Evolutionary conservation across 148 eudicot species (phyloP), one percentile per base, ranked within the genome.

Genomic region (Mesembryanthemum crystallinum): DNA sequence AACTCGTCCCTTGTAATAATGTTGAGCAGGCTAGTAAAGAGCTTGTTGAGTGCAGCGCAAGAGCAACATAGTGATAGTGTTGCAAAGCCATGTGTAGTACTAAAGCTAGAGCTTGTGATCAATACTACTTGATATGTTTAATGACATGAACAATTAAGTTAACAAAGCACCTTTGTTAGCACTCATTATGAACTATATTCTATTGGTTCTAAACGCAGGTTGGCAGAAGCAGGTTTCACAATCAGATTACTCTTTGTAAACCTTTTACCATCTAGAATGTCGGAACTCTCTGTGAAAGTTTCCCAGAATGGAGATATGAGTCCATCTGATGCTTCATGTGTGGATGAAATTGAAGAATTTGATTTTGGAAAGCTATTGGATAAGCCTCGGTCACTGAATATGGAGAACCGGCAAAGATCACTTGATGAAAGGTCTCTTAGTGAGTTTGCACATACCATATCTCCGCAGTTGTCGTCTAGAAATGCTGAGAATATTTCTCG

Each of bases 361-460:
- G 93, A 90, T 83, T 85, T 95, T 8, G 88, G 88, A 20, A 92
- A 82, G 80, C 72, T 94, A 37, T 73, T 76, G 5, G 86, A 86
- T 66, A 83, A 72, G 81, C 96, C 91, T 1, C 85, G 91, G 54
- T 37, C 73, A 14, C 67, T 92, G 80, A 90, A 79, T 42, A 78
- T 88, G 66, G 97, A 90, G 23, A 88, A 83, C 27, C 85, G 97
- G 69, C 90, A 95, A 79, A 83, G 87, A 82, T 95, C 98, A 39
- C 88, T 80, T 33, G 97, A 91, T 76, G 97, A 93, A 71, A 88
- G 87, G 82, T 88, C 94, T 0, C 84, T 91, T 18, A 70, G 74
- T 45, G 97, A 91, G 49, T 72, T 89, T 73, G 70, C 85, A 5
- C 47, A 74, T 61, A 81, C 77, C 47, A 65, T 84, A 27, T 88